Conservation (phyloP, 2,329 filamentous ascomycete genomes). For the Thielaviopsis musarum region DNA sequence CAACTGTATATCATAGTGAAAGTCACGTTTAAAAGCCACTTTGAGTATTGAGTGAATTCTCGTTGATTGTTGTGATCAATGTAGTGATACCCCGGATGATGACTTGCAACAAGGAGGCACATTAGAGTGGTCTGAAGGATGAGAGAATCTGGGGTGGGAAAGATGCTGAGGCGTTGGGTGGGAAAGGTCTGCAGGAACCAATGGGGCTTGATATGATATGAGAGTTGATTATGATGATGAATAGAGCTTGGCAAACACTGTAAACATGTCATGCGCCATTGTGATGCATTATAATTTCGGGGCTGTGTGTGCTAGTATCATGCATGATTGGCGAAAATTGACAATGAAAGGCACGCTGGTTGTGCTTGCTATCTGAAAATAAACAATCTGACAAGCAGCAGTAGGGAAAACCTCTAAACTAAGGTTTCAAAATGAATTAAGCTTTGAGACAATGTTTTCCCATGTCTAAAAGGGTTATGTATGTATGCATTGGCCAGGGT, state of each 20-base stretch:
- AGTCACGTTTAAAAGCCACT: slow-evolving; percentile 14
- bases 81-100: background rate
- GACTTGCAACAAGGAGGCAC: background rate
- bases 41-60: slow-evolving; percentile 9
- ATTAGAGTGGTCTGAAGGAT: background rate
- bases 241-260: too few species aligned
- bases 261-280: too few species aligned
- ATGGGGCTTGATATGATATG: too few species aligned
- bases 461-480: background rate
- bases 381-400: too few species aligned
- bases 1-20: slow-evolving; percentile 18
- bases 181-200: background rate
- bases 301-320: too few species aligned
- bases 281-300: too few species aligned
- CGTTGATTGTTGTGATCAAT: background rate
- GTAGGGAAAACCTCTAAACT: too few species aligned
- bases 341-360: too few species aligned
- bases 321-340: too few species aligned
- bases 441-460: background rate
- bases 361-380: too few species aligned
- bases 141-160: background rate
- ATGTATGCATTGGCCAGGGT: background rate
- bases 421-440: background rate
- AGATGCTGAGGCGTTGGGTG: background rate
- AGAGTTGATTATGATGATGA: too few species aligned